Evolutionary conservation across 108 stramenopile species (phyloP).

Genomic region (Stephanodiscus minutulus): DNA sequence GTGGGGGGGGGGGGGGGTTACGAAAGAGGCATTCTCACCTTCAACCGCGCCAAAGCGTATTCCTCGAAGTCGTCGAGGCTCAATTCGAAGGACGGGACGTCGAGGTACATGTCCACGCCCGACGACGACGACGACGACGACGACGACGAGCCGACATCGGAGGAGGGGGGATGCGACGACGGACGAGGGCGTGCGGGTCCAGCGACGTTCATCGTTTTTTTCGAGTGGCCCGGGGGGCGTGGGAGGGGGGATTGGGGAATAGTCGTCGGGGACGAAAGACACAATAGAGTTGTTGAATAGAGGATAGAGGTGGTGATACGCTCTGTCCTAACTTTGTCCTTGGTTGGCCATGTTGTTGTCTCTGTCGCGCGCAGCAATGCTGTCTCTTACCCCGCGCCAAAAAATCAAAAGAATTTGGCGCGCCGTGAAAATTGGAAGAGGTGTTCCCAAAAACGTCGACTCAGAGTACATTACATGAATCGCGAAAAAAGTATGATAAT

Average conservation of each 20-base stretch:
- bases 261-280: background rate
- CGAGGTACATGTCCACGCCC: conserved; percentile 50
- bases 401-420: background rate
- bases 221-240: background rate
- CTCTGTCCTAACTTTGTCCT: too few relatives aligned
- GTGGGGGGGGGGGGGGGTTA: background rate
- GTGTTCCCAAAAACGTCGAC: too few relatives aligned
- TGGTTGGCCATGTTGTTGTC: too few relatives aligned
- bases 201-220: conserved; percentile 34
- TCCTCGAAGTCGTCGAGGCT: conserved; percentile 88
- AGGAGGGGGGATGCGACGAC: background rate
- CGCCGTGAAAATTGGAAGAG: too few relatives aligned
- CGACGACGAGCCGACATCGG: conserved; percentile 2
- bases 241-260: background rate
- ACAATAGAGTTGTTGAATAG: background rate
- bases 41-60: conserved; percentile 81
- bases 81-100: conserved; percentile 63
- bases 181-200: conserved; percentile 19
- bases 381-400: background rate
- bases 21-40: conserved; percentile 57
- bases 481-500: too few relatives aligned
- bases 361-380: too few relatives aligned
- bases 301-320: too few relatives aligned
- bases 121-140: conserved; percentile 4
- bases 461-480: too few relatives aligned